Evolutionary conservation across 164 flowering plant genomes (phyloP).

Genomic region (Aristolochia contorta): DNA sequence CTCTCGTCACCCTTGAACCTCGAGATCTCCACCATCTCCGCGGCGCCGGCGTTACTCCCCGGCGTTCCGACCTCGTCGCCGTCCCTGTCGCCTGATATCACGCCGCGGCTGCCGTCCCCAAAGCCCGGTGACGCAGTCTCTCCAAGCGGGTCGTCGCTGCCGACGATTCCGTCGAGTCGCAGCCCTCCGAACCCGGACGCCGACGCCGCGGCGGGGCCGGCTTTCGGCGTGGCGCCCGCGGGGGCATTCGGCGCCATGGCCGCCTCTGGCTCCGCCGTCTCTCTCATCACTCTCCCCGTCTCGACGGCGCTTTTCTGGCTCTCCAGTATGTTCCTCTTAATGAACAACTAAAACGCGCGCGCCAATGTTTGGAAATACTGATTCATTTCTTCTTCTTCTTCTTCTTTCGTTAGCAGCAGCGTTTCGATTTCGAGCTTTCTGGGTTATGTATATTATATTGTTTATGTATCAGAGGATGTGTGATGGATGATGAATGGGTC

Average conservation of each 20-base stretch:
- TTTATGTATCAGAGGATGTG: neutral
- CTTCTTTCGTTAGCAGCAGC: neutral
- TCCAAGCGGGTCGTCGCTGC: conserved; percentile 29
- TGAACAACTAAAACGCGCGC: too few species aligned
- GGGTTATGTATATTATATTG: neutral
- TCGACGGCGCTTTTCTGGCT: neutral
- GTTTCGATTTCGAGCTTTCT: too few species aligned
- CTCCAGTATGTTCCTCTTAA: too few species aligned
- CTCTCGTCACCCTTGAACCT: conserved; percentile 2
- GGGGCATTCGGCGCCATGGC: conserved; percentile 25
- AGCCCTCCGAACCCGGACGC: conserved; percentile 63
- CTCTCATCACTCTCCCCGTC: conserved; percentile 2
- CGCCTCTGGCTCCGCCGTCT: conserved; percentile 11
- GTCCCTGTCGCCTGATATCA: conserved; percentile 38
- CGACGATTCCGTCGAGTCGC: conserved; percentile 52
- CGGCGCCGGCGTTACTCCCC: conserved; percentile 36
- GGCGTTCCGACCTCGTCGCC: conserved; percentile 20
- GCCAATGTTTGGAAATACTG: too few species aligned
- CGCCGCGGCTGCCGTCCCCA: conserved; percentile 43
- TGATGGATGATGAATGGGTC: neutral
- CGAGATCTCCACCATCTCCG: conserved; percentile 28
- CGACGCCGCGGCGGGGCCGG: conserved; percentile 20
- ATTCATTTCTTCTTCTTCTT: neutral
- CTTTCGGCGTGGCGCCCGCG: conserved; percentile 22
- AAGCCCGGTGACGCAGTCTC: conserved; percentile 23